Base-by-base conservation (phyloP, 1,139 yeast species). In the Kurtzmaniella quercitrusa region DNA sequence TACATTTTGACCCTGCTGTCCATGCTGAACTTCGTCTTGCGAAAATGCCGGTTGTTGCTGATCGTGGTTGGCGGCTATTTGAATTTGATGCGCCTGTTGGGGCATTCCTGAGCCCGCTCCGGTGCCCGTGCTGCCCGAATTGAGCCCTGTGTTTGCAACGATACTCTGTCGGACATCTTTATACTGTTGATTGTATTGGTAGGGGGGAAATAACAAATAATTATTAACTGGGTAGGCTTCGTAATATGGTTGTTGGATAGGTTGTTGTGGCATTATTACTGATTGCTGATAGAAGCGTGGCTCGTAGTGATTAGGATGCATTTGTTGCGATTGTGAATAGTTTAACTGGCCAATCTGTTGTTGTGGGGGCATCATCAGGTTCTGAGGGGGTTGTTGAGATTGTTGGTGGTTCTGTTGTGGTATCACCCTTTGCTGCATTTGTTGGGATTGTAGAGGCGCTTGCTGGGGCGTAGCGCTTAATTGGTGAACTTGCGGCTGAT, bases 21-120 rank as follows among this genome's bases (percentile, higher is more conserved):
- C 21, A 65, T 60, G 2, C 78, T 84, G 22, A 87, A 84, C 0
- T 80, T 2, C 67, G 70, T 17, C 33, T 19, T 38, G 75, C 65
- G 18, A 63, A 66, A 1, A 69, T 83, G 5, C 59, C 82, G 43
- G 17, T 5, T 38, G 39, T 26, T 26, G 30, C 5, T 38, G 19
- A 5, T 14, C 36, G 9, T 33, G 36, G 11, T n/a, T n/a, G 3
- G 20, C 15, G 2, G 37, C 11, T 9, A 34, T 20, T 19, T 19
- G 37, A 14, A 19, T 20, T 12, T 18, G 37, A 20, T 19, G 17
- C 7, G 15, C 22, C 20, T 18, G 37, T 19, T 34, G 37, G 5
- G 19, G 37, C 12, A 19, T n/a, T 17, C 32, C 20, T 17, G 39
- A 22, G 34, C 16, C 22, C 37, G 44, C 33, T 6, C 40, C 9